These are phyloP conservation scores for Fraxinus dipetala DNA, from an alignment of 305 asterid genomes.

Conservation along the genomic window DNA sequence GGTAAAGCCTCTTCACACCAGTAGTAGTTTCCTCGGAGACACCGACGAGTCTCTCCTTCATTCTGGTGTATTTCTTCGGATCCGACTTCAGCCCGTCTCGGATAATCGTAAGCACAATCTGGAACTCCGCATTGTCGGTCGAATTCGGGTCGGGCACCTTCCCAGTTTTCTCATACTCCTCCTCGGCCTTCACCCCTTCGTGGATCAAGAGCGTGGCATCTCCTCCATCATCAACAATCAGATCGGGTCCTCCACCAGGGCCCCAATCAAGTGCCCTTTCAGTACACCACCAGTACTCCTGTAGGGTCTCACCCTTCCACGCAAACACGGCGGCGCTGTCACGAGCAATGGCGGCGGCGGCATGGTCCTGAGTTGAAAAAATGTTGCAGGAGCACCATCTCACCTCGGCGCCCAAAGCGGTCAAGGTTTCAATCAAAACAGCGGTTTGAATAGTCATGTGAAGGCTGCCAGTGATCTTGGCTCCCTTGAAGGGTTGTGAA, in stretches of 20 bases:
- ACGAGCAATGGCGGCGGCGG: conserved; percentile 19
- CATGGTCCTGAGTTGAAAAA: conserved; percentile 1
- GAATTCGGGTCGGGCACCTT: conserved; percentile 31
- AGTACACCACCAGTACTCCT: conserved; percentile 38
- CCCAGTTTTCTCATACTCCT: conserved; percentile 25
- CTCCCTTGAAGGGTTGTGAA: conserved; percentile 32
- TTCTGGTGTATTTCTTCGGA: conserved; percentile 24
- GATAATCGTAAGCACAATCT: conserved; percentile 28
- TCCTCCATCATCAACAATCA: conserved; percentile 35
- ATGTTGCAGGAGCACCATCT: conserved; percentile 6
- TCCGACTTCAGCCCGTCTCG: conserved; percentile 29
- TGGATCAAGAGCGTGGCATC: conserved; percentile 32
- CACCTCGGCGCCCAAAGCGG: conserved; percentile 5
- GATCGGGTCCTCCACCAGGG: conserved; percentile 33
- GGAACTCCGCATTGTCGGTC: conserved; percentile 35
- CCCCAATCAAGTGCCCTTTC: conserved; percentile 36
- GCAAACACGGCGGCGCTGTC: conserved; percentile 36
- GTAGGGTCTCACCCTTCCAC: conserved; percentile 33
- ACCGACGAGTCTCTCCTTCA: conserved; percentile 6
- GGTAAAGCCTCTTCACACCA: conserved; percentile 26
- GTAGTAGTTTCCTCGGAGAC: conserved; percentile 6
- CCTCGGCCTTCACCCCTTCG: conserved; percentile 32
- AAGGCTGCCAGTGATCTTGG: conserved; percentile 27
- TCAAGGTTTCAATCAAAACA: background rate
- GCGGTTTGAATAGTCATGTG: conserved; percentile 35